Evolutionary conservation across 139 green algal genomes (phyloP).

Genomic region (Chlorella ohadii): DNA sequence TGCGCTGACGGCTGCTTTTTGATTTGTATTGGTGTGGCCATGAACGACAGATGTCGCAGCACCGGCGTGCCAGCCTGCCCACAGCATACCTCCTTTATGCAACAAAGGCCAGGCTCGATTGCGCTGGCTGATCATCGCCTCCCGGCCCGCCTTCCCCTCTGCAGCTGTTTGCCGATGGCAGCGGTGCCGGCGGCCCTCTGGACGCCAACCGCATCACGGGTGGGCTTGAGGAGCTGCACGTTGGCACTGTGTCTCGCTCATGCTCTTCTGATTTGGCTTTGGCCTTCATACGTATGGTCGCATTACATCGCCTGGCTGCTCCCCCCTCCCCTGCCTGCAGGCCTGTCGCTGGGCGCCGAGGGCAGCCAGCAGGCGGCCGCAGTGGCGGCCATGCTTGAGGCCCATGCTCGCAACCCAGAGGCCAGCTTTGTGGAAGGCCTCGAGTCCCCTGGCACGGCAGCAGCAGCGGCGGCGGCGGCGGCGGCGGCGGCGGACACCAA

Average conservation of each 20-base stretch:
- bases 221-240: neutral
- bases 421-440: slow-evolving; percentile 3
- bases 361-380: neutral
- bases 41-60: too few species aligned
- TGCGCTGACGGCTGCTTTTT: too few species aligned
- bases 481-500: slow-evolving; percentile 11
- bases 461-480: neutral
- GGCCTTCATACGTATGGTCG: too few species aligned
- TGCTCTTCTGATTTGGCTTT: too few species aligned
- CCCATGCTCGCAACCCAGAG: neutral
- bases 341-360: neutral
- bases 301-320: too few species aligned
- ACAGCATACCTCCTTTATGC: too few species aligned
- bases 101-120: too few species aligned
- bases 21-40: too few species aligned
- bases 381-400: slow-evolving; percentile 13
- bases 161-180: slow-evolving; percentile 22
- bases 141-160: neutral
- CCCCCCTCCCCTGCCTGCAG: too few species aligned
- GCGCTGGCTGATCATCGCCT: neutral
- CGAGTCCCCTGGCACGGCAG: neutral
- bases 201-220: slow-evolving; percentile 19
- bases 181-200: neutral
- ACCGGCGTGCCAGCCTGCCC: too few species aligned
- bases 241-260: too few species aligned